phyloP scores from a whole-genome alignment of 2,329 filamentous ascomycete genomes.

The Cercospora sojina region DNA sequence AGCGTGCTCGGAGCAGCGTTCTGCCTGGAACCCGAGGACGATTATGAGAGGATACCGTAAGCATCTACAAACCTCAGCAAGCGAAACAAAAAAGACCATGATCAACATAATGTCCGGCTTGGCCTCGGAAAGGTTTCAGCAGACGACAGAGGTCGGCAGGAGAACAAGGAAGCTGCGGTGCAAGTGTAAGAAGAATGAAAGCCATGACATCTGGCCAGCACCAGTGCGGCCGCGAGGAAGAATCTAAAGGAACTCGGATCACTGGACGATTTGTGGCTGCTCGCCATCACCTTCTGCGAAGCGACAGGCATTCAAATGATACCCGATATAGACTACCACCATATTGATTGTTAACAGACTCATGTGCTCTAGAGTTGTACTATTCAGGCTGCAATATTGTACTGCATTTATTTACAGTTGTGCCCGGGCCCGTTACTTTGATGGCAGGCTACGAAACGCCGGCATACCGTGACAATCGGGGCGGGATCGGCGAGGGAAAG shows the following conservation, averaged over 20 bases:
- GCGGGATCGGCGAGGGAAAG: not conserved
- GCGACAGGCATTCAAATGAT: not conserved
- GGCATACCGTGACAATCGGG: not conserved
- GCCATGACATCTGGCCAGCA: not conserved
- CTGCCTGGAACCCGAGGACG: conserved; percentile 74
- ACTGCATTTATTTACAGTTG: not conserved
- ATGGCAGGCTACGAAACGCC: not conserved
- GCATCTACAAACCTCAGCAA: not conserved
- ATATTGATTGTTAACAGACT: not conserved
- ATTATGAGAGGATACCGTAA: conserved; percentile 70
- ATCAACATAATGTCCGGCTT: not conserved
- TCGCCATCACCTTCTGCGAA: conserved; percentile 17
- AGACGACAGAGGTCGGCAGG: not conserved
- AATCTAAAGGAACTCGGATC: not conserved
- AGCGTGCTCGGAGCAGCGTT: conserved; percentile 67
- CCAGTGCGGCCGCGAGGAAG: not conserved
- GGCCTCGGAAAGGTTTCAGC: not conserved
- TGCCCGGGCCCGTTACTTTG: not conserved
- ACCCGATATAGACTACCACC: not conserved
- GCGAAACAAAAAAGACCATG: not conserved
- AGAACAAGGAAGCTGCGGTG: not conserved
- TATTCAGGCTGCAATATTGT: not conserved
- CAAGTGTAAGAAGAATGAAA: not conserved
- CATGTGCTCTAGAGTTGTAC: not conserved
- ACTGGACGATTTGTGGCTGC: not conserved